Conservation (phyloP, 805 yeast species). For the Komagataella ulmi region DNA sequence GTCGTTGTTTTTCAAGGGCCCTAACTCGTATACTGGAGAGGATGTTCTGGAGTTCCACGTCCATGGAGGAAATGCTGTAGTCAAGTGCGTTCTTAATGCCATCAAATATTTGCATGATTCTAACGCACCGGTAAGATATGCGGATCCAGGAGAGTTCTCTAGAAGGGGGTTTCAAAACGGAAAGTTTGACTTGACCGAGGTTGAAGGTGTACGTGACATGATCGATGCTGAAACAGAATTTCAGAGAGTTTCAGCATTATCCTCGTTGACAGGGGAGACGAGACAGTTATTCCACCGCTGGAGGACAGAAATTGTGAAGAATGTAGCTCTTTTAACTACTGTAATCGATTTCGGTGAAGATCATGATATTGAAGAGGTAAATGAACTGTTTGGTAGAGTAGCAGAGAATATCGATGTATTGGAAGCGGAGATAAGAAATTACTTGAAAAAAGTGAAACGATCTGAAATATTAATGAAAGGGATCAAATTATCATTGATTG, state of each 20-base stretch:
- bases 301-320: constrained; percentile 52
- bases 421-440: constrained; percentile 28
- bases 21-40: constrained; percentile 86
- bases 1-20: constrained; percentile 52
- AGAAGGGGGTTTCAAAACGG: constrained; percentile 77
- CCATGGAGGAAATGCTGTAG: constrained; percentile 89
- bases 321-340: constrained; percentile 71
- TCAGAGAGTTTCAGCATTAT: constrained; percentile 65
- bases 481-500: constrained; percentile 57
- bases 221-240: constrained; percentile 91
- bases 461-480: constrained; percentile 63
- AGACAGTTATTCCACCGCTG: constrained; percentile 42
- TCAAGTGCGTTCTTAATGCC: constrained; percentile 51
- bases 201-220: constrained; percentile 80
- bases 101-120: constrained; percentile 40
- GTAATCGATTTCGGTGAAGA: constrained; percentile 94
- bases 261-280: constrained; percentile 60
- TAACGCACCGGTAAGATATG: constrained; percentile 46
- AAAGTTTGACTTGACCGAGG: constrained; percentile 71
- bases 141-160: constrained; percentile 91
- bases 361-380: constrained; percentile 61
- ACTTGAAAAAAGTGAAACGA: constrained; percentile 31
- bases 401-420: constrained; percentile 26
- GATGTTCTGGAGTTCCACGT: constrained; percentile 80
- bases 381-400: constrained; percentile 37